Conservation (phyloP, 1,139 yeast species). For the Zhuliangozyma blackwelliae region DNA sequence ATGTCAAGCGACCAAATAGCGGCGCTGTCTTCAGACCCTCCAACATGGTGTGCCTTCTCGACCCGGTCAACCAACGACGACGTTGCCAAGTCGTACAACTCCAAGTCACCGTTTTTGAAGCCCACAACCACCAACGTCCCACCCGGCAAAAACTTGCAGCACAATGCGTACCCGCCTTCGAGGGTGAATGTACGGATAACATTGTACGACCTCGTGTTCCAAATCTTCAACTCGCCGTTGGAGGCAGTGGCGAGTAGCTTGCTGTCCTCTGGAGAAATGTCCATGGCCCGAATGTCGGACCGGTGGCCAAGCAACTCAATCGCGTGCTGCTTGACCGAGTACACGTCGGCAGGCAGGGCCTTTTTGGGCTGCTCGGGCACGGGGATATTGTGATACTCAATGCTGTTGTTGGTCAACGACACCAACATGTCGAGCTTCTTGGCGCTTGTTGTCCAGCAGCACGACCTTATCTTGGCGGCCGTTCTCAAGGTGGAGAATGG, state of each 20-base stretch:
- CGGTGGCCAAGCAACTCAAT: constrained; percentile 84
- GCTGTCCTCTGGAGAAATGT: constrained; percentile 79
- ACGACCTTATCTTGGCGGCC: constrained; percentile 51
- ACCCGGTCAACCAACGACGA: constrained; percentile 69
- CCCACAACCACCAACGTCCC: constrained; percentile 87
- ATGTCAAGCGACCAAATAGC: constrained; percentile 92
- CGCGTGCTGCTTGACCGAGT: constrained; percentile 39
- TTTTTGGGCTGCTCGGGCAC: constrained; percentile 44
- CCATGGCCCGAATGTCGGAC: constrained; percentile 80
- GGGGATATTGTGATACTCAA: constrained; percentile 62
- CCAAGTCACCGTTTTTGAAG: constrained; percentile 81
- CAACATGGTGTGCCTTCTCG: constrained; percentile 60
- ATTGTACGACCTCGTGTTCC: constrained; percentile 72
- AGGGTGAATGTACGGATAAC: constrained; percentile 73
- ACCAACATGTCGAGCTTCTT: constrained; percentile 53
- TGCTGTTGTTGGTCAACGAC: constrained; percentile 66
- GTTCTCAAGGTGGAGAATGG: constrained; percentile 63
- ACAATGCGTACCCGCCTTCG: constrained; percentile 82
- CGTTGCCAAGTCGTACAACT: constrained; percentile 80
- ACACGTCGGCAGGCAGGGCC: constrained; percentile 36
- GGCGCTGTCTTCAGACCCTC: constrained; percentile 44
- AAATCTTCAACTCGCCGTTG: constrained; percentile 80
- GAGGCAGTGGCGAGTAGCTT: constrained; percentile 84
- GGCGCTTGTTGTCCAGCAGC: constrained; percentile 47
- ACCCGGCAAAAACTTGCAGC: constrained; percentile 85